Evolutionary conservation across 768 basidiomycete species (phyloP), one percentile per base, ranked within the genome.

Genomic region (Leccinum sublutescens): DNA sequence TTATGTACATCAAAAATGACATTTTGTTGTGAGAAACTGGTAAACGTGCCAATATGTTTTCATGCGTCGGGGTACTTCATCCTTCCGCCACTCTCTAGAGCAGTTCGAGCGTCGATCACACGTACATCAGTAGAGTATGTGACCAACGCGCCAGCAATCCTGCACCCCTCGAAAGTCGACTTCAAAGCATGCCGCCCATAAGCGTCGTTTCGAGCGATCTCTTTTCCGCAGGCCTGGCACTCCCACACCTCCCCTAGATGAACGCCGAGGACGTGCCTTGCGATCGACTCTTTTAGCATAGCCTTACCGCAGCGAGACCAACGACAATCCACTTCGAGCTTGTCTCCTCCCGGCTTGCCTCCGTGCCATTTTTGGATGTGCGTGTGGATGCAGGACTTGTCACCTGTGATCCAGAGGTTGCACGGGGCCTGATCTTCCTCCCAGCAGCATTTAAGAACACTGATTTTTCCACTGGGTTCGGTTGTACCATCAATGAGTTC

Each of bases 231-330:
- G 0, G 52, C 52, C 29, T 5, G 29, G 25, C 67, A 67, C 21
- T 54, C 15, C 62, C 56, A 64, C 31, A 56, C 54, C 55, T 67
- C 58, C 15, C 27, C 57, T 0, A 71, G 55, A 19, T 72, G 70
- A 8, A 57, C 15, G 5, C 50, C 38, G 0, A 64, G 47, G 0
- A 71, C 21, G 10, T 71, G 68, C 1, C 70, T 58, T 2, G 52
- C 29, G 4, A 70, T 52, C 25, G 65, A 70, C 27, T 70, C 70
- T 48, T 70, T 72, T 5, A 56, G 27, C 63, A 71, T 71, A 2
- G 4, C 33, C 50, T 54, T 52, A 1, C 47, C 47, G 15, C 68
- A 72, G 21, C 45, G 19, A 47, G 15, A 33, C 66, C 66, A 65
- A 17, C 34, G 43, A 49, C 66, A 68, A 2, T 38, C 10, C 7